Percentiles rank a stretch among this genome's conserved stretches.
Conservation (phyloP, 345 rosid species). For the Melastoma malabathricum region DNA sequence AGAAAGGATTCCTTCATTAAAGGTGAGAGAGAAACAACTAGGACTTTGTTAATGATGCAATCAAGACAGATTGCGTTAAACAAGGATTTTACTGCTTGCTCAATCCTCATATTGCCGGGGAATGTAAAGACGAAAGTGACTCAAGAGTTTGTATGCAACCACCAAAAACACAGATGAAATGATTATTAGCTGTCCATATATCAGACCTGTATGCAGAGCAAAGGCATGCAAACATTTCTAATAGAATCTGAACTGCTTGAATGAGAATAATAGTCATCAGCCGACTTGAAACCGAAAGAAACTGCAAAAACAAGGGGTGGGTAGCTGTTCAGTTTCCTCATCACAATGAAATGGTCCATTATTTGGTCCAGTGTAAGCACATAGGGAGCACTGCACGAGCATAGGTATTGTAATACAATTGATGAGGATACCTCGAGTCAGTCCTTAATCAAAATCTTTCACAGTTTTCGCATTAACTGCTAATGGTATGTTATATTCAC, state of each 20-base stretch:
- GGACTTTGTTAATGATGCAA: too few relatives aligned
- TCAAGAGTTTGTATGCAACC: too few relatives aligned
- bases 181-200: neutral
- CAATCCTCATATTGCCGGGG: too few relatives aligned
- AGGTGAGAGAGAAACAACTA: too few relatives aligned
- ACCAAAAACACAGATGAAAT: neutral
- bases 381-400: neutral
- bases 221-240: constrained; percentile 45
- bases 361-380: neutral
- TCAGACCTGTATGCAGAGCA: constrained; percentile 82
- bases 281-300: constrained; percentile 86
- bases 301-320: constrained; percentile 27
- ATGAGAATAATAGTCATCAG: constrained; percentile 71
- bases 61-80: too few relatives aligned
- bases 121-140: too few relatives aligned
- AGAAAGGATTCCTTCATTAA: too few relatives aligned
- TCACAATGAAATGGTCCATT: too few relatives aligned
- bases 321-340: too few relatives aligned
- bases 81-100: too few relatives aligned
- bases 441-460: constrained; percentile 73
- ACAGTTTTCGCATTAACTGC: constrained; percentile 71
- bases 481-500: constrained; percentile 54
- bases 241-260: constrained; percentile 74
- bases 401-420: neutral
- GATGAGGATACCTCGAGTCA: constrained; percentile 51